Conservation (phyloP, 495 filamentous ascomycete species). For the Rhypophila decipiens region DNA sequence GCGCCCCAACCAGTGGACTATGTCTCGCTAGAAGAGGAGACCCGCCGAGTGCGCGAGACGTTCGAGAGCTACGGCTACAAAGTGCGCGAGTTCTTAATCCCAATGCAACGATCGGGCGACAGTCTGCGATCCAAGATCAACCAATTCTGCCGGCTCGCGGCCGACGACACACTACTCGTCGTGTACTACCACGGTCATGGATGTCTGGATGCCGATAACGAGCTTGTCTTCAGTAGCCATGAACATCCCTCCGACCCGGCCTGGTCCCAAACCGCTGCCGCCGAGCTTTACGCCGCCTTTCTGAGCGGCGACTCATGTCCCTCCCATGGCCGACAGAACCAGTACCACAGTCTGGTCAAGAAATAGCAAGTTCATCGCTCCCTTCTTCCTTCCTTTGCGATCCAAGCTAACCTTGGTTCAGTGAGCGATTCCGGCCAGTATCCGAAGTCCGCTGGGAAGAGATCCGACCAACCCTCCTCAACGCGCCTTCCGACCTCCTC, state of each 20-base stretch:
- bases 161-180: slow-evolving; percentile 24
- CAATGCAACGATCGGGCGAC: slow-evolving; percentile 20
- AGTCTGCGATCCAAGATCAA: slow-evolving; percentile 7
- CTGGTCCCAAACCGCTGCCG: slow-evolving; percentile 24
- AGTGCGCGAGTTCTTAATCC: slow-evolving; percentile 22
- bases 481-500: slow-evolving; percentile 21
- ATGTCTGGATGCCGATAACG: slow-evolving; percentile 24
- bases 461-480: slow-evolving; percentile 20
- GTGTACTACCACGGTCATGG: slow-evolving; percentile 31
- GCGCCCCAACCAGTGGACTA: slow-evolving; percentile 17
- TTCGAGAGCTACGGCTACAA: slow-evolving; percentile 21
- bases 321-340: slow-evolving; percentile 8
- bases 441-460: slow-evolving; percentile 20
- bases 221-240: slow-evolving; percentile 31
- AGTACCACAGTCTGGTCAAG: slow-evolving; percentile 17
- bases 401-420: not conserved
- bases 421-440: slow-evolving; percentile 28
- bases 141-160: slow-evolving; percentile 18
- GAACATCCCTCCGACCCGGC: slow-evolving; percentile 24
- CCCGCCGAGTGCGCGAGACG: slow-evolving; percentile 18
- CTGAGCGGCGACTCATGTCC: slow-evolving; percentile 10
- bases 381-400: not conserved
- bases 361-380: slow-evolving; percentile 23
- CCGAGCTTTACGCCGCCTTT: slow-evolving; percentile 26
- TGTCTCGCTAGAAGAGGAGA: slow-evolving; percentile 28